These are phyloP conservation scores for Epichloe scottii DNA, from an alignment of 2,329 filamentous ascomycete genomes.

Conservation along the genomic window DNA sequence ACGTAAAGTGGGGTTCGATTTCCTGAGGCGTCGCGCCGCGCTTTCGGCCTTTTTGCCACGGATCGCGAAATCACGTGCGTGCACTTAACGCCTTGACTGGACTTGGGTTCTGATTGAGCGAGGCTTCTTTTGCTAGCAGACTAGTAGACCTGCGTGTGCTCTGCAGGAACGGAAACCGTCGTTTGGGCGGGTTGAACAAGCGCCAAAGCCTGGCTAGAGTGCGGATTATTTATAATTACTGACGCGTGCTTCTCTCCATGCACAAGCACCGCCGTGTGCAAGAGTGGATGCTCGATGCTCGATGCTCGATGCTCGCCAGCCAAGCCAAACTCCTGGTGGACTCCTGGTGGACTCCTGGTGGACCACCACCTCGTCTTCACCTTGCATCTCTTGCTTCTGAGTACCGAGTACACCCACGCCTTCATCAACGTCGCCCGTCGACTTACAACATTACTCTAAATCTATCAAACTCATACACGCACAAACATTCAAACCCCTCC, in stretches of 20 bases:
- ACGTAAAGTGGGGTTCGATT: constrained; percentile 5
- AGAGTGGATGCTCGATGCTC: too few relatives aligned
- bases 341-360: too few relatives aligned
- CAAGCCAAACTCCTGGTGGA: too few relatives aligned
- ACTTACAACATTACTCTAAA: background rate
- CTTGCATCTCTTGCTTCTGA: too few relatives aligned
- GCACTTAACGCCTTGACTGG: background rate
- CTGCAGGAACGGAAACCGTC: background rate
- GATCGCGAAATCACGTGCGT: constrained; percentile 15
- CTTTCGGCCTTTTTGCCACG: background rate
- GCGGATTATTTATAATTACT: too few relatives aligned
- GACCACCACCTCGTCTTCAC: too few relatives aligned
- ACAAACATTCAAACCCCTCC: background rate
- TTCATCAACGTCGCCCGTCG: background rate
- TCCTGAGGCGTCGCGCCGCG: constrained; percentile 7
- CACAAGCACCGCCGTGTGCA: too few relatives aligned
- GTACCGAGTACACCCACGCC: background rate
- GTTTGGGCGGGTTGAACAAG: background rate
- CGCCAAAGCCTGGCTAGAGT: background rate
- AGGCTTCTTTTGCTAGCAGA: background rate
- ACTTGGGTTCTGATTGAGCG: background rate
- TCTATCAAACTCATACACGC: background rate
- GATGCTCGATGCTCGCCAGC: too few relatives aligned
- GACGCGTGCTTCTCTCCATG: too few relatives aligned
- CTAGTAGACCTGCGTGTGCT: background rate